Percentiles rank a stretch among this genome's conserved stretches.
These are phyloP conservation scores for Phlebiopsis flavidoalba DNA, from an alignment of 768 basidiomycete genomes.

Conservation along the genomic window DNA sequence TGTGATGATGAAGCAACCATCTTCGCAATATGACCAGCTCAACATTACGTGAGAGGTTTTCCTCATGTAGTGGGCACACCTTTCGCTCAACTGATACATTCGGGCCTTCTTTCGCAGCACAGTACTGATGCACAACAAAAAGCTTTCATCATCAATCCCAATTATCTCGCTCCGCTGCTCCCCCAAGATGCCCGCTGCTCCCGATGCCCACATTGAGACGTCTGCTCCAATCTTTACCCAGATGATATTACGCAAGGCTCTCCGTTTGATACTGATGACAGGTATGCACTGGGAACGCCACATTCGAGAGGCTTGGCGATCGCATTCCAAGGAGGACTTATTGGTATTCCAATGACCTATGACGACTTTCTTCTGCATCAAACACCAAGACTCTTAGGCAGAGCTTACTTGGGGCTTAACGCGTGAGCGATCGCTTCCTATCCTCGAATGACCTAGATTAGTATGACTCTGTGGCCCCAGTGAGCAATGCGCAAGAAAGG, in stretches of 20 bases:
- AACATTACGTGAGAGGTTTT: conserved; percentile 25
- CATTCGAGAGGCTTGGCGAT: conserved; percentile 26
- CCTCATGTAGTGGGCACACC: conserved; percentile 5
- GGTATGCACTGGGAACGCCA: conserved; percentile 44
- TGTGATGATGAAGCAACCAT: conserved; percentile 55
- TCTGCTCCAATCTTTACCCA: conserved; percentile 18
- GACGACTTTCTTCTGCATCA: conserved; percentile 21
- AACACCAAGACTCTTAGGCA: conserved; percentile 13
- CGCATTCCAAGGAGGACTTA: conserved; percentile 23
- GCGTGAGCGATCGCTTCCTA: conserved; percentile 5
- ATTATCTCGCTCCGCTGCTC: no score
- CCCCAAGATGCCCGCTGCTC: conserved; percentile 19
- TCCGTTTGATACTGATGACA: conserved; percentile 42
- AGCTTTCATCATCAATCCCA: conserved; percentile 9
- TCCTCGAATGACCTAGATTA: not conserved
- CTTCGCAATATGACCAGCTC: conserved; percentile 22
- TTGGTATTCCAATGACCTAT: conserved; percentile 23
- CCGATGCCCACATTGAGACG: conserved; percentile 8
- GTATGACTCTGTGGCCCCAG: not conserved
- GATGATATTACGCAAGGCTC: conserved; percentile 39
- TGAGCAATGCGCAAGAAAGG: conserved; percentile 8
- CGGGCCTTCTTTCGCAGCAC: not conserved
- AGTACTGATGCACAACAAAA: conserved; percentile 15
- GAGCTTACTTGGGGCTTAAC: conserved; percentile 14
- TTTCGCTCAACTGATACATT: no score